Conservation (phyloP, 164 flowering plant genomes). For the Aristolochia fimbriata region DNA sequence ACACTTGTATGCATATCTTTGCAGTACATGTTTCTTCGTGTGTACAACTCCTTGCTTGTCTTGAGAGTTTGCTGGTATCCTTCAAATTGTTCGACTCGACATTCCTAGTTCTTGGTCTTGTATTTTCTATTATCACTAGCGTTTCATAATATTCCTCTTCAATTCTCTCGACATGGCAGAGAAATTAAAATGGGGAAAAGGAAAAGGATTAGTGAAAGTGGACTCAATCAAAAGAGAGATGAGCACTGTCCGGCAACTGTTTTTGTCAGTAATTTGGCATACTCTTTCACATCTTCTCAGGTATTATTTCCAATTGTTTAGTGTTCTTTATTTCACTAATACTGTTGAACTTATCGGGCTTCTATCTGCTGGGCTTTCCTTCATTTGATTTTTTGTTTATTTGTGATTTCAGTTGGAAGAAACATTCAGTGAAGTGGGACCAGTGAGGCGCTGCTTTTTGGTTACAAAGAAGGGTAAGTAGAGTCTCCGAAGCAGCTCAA, state of each 20-base stretch:
- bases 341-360: neutral
- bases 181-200: slow-evolving; percentile 41
- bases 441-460: slow-evolving; percentile 79
- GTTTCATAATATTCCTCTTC: neutral
- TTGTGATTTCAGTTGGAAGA: slow-evolving; percentile 54
- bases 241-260: slow-evolving; percentile 57
- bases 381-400: neutral
- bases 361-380: neutral
- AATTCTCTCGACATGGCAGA: neutral
- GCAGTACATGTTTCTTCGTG: neutral
- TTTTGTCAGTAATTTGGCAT: slow-evolving; percentile 68
- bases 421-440: slow-evolving; percentile 81
- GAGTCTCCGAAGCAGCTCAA: neutral
- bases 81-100: neutral
- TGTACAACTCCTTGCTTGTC: neutral
- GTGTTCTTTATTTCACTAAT: neutral
- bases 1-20: too few species aligned
- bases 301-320: slow-evolving; percentile 12
- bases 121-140: neutral
- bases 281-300: slow-evolving; percentile 65
- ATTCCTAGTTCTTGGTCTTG: neutral
- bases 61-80: neutral
- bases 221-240: slow-evolving; percentile 8
- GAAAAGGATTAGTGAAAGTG: slow-evolving; percentile 17
- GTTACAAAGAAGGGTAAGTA: slow-evolving; percentile 61